Evolutionary conservation across 441 rosid genomes (phyloP).

Genomic region (Pelargonium exstipulatum): DNA sequence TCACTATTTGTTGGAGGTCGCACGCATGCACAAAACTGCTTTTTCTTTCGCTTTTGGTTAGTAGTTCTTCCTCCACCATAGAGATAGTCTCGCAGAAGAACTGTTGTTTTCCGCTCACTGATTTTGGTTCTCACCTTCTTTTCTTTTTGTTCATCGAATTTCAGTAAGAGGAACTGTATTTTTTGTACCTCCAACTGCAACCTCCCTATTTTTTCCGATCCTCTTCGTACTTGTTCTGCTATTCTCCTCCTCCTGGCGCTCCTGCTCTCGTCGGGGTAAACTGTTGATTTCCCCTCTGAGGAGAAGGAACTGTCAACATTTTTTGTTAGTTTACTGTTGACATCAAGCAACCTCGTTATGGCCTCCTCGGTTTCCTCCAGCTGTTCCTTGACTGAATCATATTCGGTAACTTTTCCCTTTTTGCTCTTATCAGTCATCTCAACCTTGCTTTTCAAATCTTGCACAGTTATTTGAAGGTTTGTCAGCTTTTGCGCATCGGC

Average conservation of each 20-base stretch:
- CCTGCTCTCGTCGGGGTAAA: slow-evolving; percentile 43
- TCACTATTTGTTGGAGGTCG: slow-evolving; percentile 57
- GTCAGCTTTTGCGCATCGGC: slow-evolving; percentile 82
- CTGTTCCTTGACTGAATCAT: slow-evolving; percentile 61
- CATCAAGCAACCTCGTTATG: slow-evolving; percentile 51
- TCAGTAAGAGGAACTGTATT: slow-evolving; percentile 64
- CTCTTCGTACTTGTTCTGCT: slow-evolving; percentile 73
- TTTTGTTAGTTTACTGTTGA: slow-evolving; percentile 48
- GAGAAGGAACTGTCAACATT: slow-evolving; percentile 38
- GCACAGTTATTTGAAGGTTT: slow-evolving; percentile 68
- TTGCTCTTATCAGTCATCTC: slow-evolving; percentile 54
- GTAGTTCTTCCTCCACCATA: slow-evolving; percentile 43
- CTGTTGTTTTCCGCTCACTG: slow-evolving; percentile 47
- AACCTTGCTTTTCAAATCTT: slow-evolving; percentile 72
- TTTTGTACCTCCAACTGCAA: slow-evolving; percentile 91
- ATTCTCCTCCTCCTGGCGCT: slow-evolving; percentile 39
- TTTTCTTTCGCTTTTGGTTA: slow-evolving; percentile 43
- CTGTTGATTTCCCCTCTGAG: slow-evolving; percentile 41
- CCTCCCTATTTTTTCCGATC: slow-evolving; percentile 73
- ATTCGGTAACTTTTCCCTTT: slow-evolving; percentile 57
- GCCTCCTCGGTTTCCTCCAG: slow-evolving; percentile 71
- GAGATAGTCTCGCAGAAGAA: slow-evolving; percentile 69
- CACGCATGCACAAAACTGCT: slow-evolving; percentile 71
- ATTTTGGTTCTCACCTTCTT: slow-evolving; percentile 44
- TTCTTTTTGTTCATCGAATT: slow-evolving; percentile 60